Base-by-base conservation (phyloP, 495 filamentous ascomycete species). In the Jackrogersella multiformis region DNA sequence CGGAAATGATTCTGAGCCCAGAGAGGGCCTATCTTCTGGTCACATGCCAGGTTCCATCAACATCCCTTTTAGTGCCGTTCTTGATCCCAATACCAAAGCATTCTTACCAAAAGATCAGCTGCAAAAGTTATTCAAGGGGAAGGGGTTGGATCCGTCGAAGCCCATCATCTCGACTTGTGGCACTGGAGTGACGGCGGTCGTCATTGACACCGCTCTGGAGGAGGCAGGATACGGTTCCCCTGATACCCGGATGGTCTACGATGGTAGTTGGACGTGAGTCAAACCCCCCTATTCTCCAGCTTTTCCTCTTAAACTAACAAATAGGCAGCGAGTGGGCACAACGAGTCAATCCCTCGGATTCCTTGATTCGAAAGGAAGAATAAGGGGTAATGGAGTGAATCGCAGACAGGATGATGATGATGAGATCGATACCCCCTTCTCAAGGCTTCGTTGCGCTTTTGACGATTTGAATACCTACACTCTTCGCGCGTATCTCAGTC, bases 261-360 rank as follows among this genome's bases (percentile, higher is more conserved):
- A 98, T 82, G 95, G 95, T 13, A 97, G 93, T 71, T 98, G 95
- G 95, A 97, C 94, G 90, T 96, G 76, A 90, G 92, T 92, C 15
- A 32, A 59, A 1, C 0, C n/a, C 26, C 26, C 28, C 23, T 39
- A 28, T 21, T 10, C 34, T 4, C 5, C 5, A 10, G 15, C 12
- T 32, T 51, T 28, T 26, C 20, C 42, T 41, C 55, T 54, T 23
- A 4, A 8, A 28, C 71, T 71, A 69, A 70, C 35, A 38, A 13
- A 15, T 44, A 5, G 57, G 39, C 56, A 92, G 89, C 48, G 90
- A 93, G 80, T 93, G 90, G 90, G 90, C 90, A 18, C 89, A 91
- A 69, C 83, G 89, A 46, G 79, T 80, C 21, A 73, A 74, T 32
- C 74, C 77, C 30, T 73, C 77, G 2, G 79, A 81, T 20, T 77